Conservation (phyloP, 2,329 filamentous ascomycete genomes). For the Sporothrix mexicana region DNA sequence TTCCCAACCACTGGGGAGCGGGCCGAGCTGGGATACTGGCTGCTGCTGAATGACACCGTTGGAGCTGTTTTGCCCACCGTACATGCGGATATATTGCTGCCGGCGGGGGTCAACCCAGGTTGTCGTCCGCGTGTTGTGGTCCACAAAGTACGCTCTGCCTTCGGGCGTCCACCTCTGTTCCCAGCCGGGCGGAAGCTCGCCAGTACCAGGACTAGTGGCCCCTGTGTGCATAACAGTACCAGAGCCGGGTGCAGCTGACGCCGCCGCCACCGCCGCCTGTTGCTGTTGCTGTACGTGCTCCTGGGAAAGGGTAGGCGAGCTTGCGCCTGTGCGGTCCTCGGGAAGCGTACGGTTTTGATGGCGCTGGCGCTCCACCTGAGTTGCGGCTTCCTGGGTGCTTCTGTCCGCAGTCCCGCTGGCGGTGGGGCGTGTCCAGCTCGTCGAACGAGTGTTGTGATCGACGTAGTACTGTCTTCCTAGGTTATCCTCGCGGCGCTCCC, state of each 20-base stretch:
- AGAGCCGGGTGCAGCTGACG: slow-evolving; percentile 58
- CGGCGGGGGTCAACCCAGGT: slow-evolving; percentile 98
- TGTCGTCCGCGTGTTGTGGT: slow-evolving; percentile 96
- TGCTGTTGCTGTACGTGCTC: slow-evolving; percentile 58
- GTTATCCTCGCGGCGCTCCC: slow-evolving; percentile 96
- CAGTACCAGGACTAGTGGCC: slow-evolving; percentile 90
- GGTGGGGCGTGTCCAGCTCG: slow-evolving; percentile 92
- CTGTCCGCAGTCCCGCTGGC: slow-evolving; percentile 78
- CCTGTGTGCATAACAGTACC: slow-evolving; percentile 93
- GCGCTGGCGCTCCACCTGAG: slow-evolving; percentile 87
- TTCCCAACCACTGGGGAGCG: slow-evolving; percentile 96
- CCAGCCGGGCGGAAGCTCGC: slow-evolving; percentile 94
- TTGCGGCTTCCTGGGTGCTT: slow-evolving; percentile 84
- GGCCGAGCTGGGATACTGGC: slow-evolving; percentile 94
- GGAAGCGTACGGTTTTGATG: slow-evolving; percentile 96
- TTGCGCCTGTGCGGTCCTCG: slow-evolving; percentile 92
- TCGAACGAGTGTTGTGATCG: slow-evolving; percentile 95
- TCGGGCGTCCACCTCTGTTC: slow-evolving; percentile 96
- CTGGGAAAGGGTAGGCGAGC: slow-evolving; percentile 77
- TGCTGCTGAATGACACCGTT: slow-evolving; percentile 94
- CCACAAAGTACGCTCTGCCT: slow-evolving; percentile 93
- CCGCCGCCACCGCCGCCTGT: slow-evolving; percentile 49
- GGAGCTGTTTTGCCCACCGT: slow-evolving; percentile 82
- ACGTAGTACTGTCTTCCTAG: slow-evolving; percentile 96
- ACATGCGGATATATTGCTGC: slow-evolving; percentile 98